Evolutionary conservation across 2,329 filamentous ascomycete genomes (phyloP).

Genomic region (Epichloe sylvatica): DNA sequence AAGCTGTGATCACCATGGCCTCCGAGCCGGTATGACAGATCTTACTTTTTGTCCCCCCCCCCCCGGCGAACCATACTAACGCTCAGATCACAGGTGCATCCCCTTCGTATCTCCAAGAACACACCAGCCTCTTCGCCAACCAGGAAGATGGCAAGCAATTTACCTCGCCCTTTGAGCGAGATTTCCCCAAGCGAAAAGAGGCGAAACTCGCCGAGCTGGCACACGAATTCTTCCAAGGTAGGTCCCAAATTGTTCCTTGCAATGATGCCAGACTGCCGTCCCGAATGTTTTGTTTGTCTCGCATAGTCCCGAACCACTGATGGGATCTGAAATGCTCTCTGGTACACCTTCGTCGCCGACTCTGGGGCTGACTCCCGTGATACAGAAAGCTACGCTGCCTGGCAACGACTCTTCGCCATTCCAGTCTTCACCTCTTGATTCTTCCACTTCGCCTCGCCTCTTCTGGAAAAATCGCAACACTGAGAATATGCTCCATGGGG

Average conservation of each 20-base stretch:
- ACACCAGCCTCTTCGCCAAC: slow-evolving; percentile 44
- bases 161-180: slow-evolving; percentile 70
- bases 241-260: slow-evolving; percentile 6
- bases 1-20: slow-evolving; percentile 20
- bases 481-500: slow-evolving; percentile 60
- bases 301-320: background rate
- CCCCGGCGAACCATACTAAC: slow-evolving; percentile 4
- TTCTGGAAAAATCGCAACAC: slow-evolving; percentile 80
- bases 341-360: background rate
- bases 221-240: slow-evolving; percentile 39
- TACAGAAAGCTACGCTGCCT: slow-evolving; percentile 48
- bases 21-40: slow-evolving; percentile 24
- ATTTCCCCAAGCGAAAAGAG: slow-evolving; percentile 74
- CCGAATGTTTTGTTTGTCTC: background rate
- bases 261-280: background rate
- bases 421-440: slow-evolving; percentile 65
- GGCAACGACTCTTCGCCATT: slow-evolving; percentile 69
- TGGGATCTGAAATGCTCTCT: background rate
- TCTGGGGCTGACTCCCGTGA: slow-evolving; percentile 17
- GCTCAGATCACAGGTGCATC: slow-evolving; percentile 44
- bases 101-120: slow-evolving; percentile 65
- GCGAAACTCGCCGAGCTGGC: slow-evolving; percentile 87
- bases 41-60: slow-evolving; percentile 6
- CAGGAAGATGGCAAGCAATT: slow-evolving; percentile 48
- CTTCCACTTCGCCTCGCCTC: slow-evolving; percentile 59